phyloP scores from a whole-genome alignment of 805 yeast species.

The Candida bentonensis region DNA sequence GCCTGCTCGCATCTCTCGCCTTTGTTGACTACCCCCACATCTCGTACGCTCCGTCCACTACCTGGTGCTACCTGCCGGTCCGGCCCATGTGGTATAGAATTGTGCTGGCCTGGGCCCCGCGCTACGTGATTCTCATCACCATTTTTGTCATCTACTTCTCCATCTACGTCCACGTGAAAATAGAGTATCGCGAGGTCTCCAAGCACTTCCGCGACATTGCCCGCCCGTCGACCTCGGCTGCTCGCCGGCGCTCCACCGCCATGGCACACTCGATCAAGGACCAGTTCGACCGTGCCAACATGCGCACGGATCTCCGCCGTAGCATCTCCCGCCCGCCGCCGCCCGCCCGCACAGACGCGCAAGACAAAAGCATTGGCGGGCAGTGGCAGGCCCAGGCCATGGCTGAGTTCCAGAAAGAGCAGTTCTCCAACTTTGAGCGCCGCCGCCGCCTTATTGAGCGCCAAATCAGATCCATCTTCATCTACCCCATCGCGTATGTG shows the following conservation, averaged over 20 bases:
- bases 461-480: conserved; percentile 66
- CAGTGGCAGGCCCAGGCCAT: conserved; percentile 2
- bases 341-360: not conserved
- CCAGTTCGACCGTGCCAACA: not conserved
- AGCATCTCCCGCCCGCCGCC: not conserved
- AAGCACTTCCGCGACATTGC: conserved; percentile 17
- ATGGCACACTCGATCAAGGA: not conserved
- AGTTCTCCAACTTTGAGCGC: conserved; percentile 44
- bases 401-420: conserved; percentile 37
- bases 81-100: conserved; percentile 60
- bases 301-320: not conserved
- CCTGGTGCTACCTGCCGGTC: conserved; percentile 72
- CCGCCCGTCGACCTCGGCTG: not conserved
- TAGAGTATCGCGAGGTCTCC: conserved; percentile 17
- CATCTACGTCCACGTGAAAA: conserved; percentile 55
- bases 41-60: conserved; percentile 42
- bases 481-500: conserved; percentile 74
- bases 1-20: conserved; percentile 56
- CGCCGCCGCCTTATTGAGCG: conserved; percentile 55
- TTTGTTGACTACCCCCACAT: conserved; percentile 39
- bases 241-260: conserved; percentile 1
- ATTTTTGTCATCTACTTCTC: conserved; percentile 54
- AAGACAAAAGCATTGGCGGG: not conserved
- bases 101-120: conserved; percentile 68
- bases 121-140: conserved; percentile 49